Evolutionary conservation across 192 early-diverging fungal genomes (phyloP).

Genomic region (Coemansia furcata): DNA sequence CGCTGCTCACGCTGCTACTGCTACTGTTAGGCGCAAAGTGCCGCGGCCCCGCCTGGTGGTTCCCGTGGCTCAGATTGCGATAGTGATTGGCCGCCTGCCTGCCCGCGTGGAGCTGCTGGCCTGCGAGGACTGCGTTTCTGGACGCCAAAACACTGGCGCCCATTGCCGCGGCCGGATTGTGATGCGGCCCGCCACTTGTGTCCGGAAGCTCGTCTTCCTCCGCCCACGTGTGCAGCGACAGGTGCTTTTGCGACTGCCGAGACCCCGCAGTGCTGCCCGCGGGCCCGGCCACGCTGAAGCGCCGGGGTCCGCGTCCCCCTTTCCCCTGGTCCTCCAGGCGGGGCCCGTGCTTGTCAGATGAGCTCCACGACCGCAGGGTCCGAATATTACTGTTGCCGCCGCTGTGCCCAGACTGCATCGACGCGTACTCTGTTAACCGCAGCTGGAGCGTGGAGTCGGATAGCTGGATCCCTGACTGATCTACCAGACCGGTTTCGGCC

Average conservation of each 20-base stretch:
- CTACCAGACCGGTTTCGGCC: neutral
- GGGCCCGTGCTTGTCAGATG: conserved; percentile 35
- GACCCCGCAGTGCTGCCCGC: conserved; percentile 22
- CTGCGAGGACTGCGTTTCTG: neutral
- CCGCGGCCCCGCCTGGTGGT: neutral
- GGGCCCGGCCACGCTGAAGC: conserved; percentile 42
- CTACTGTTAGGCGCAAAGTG: neutral
- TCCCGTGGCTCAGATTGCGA: neutral
- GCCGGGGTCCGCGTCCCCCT: conserved; percentile 9
- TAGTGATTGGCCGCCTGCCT: conserved; percentile 2
- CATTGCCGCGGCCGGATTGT: neutral
- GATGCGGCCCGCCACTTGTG: neutral
- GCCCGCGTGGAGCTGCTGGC: neutral
- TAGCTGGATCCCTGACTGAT: neutral
- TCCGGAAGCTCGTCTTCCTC: conserved; percentile 41
- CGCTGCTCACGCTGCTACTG: conserved; percentile 10
- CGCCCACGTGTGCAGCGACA: conserved; percentile 48
- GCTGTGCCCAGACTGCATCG: neutral
- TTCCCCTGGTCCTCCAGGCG: conserved; percentile 19
- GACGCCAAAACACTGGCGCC: neutral
- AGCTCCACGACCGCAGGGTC: conserved; percentile 49
- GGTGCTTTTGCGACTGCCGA: conserved; percentile 28
- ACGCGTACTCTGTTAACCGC: neutral
- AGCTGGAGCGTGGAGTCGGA: neutral
- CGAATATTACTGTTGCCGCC: conserved; percentile 11